A percentile compares a stretch with the other conserved stretches of the same genome.
These are phyloP conservation scores for Solanum virginianum DNA, from an alignment of 257 asterid species.

Conservation along the genomic window DNA sequence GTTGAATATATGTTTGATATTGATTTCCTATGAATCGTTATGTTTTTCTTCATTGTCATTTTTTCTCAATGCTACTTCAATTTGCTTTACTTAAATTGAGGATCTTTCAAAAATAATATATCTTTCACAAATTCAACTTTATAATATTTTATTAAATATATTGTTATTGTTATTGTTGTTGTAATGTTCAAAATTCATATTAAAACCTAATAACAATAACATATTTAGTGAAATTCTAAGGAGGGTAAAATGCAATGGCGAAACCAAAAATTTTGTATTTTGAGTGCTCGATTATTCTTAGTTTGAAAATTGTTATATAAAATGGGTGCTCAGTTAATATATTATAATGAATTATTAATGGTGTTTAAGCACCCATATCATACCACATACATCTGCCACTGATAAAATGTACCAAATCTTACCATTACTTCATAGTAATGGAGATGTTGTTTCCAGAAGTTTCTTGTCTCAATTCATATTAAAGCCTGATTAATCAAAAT, in stretches of 20 bases:
- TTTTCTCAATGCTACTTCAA: neutral
- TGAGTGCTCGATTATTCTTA: no score
- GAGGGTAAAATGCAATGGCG: no score
- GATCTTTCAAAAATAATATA: neutral
- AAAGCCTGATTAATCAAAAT: neutral
- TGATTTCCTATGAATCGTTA: neutral
- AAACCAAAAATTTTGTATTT: no score
- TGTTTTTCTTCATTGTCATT: neutral
- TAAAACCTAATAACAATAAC: fast-evolving
- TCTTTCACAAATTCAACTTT: neutral
- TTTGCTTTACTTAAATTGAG: neutral
- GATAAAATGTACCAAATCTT: no score
- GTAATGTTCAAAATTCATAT: neutral
- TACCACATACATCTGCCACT: no score
- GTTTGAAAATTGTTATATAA: no score
- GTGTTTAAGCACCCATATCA: no score
- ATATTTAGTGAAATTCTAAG: no score
- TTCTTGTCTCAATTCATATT: neutral
- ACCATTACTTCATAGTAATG: no score
- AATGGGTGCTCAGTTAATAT: no score
- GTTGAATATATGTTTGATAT: neutral
- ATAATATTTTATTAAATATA: neutral
- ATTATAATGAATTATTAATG: no score
- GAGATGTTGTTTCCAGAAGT: no score
- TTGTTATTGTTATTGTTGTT: fast-evolving